Conservation (phyloP, 495 filamentous ascomycete genomes). For the Pyrenula aspistea region DNA sequence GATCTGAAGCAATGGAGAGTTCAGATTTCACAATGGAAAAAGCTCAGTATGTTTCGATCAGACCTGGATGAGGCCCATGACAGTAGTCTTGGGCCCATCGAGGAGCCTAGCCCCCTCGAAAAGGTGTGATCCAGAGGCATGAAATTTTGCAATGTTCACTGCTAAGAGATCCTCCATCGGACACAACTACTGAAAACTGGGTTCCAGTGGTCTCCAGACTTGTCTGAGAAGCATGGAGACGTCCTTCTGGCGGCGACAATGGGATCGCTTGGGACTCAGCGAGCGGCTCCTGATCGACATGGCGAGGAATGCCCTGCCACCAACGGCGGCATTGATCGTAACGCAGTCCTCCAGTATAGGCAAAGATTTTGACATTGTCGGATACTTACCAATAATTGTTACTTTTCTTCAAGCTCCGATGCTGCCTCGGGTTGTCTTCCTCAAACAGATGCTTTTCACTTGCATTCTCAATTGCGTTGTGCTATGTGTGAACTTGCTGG, state of each 20-base stretch:
- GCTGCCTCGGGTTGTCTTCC: not conserved
- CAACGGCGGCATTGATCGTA: not conserved
- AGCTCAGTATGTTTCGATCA: too few species aligned
- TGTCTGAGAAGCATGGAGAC: not conserved
- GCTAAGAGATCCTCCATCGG: too few species aligned
- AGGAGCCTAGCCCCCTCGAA: too few species aligned
- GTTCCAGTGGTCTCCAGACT: too few species aligned
- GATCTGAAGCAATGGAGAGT: too few species aligned
- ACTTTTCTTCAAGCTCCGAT: not conserved
- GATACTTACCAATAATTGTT: not conserved
- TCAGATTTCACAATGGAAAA: too few species aligned
- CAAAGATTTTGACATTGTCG: not conserved
- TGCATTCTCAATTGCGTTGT: not conserved
- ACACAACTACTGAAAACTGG: too few species aligned
- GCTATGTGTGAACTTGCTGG: not conserved
- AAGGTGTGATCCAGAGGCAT: too few species aligned
- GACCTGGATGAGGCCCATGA: too few species aligned
- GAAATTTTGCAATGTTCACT: too few species aligned
- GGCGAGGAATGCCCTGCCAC: not conserved
- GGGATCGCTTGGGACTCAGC: not conserved
- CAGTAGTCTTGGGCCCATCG: too few species aligned
- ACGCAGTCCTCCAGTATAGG: not conserved
- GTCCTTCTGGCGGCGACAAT: not conserved
- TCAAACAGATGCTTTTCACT: not conserved
- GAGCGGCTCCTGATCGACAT: not conserved